Percentiles rank a stretch among this genome's conserved stretches.
Conservation (phyloP, 2,329 filamentous ascomycete species). For the Coniochaeta pulveracea region DNA sequence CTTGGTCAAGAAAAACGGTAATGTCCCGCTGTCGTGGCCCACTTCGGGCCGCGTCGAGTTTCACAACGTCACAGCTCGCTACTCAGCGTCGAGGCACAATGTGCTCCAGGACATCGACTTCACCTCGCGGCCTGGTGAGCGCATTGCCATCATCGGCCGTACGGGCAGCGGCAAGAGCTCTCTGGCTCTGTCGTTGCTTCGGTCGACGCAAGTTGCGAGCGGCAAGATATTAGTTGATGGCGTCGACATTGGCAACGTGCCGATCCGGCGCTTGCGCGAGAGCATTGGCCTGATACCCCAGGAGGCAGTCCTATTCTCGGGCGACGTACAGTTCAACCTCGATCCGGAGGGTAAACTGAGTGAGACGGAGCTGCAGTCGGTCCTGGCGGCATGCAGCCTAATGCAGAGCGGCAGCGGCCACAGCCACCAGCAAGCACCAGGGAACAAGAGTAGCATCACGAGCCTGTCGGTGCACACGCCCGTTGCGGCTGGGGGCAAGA, state of each 20-base stretch:
- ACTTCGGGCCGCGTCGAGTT: constrained; percentile 19
- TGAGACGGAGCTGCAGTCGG: constrained; percentile 19
- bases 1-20: constrained; percentile 9
- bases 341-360: constrained; percentile 27
- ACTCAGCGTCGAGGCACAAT: too few relatives aligned
- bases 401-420: constrained; percentile 22
- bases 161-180: constrained; percentile 20
- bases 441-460: constrained; percentile 20
- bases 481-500: constrained; percentile 76
- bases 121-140: constrained; percentile 16
- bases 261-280: constrained; percentile 14
- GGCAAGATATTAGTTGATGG: constrained; percentile 34
- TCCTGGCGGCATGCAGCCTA: constrained; percentile 12
- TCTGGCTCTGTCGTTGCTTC: constrained; percentile 26
- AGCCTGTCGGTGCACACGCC: constrained; percentile 35
- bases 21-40: constrained; percentile 20
- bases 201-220: constrained; percentile 33
- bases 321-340: constrained; percentile 34
- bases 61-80: constrained; percentile 16
- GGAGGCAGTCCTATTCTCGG: constrained; percentile 36
- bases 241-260: constrained; percentile 19
- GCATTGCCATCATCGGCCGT: constrained; percentile 22
- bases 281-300: constrained; percentile 34
- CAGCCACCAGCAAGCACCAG: constrained; percentile 58
- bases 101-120: constrained; percentile 16